A percentile compares a stretch with the other conserved stretches of the same genome.
phyloP scores from a whole-genome alignment of 495 filamentous ascomycete species.

The Elasticomyces elasticus region DNA sequence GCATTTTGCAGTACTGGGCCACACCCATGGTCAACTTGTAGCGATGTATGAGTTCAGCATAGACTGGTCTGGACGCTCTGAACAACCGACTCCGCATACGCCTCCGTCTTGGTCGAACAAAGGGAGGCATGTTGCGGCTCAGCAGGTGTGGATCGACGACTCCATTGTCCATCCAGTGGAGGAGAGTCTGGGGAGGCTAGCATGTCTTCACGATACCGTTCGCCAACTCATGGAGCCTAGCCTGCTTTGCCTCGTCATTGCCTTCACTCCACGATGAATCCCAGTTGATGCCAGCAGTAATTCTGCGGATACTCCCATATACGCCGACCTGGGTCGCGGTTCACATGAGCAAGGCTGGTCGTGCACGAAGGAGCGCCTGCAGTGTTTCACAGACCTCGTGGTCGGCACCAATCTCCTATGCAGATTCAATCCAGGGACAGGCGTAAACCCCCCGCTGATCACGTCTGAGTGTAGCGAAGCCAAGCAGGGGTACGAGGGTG shows the following conservation, averaged over 20 bases:
- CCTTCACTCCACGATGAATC: too few species aligned
- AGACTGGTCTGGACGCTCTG: not conserved
- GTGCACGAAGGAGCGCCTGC: too few species aligned
- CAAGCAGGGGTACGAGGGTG: too few species aligned
- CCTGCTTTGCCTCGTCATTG: not conserved
- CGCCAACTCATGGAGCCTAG: not conserved
- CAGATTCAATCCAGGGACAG: too few species aligned
- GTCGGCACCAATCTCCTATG: too few species aligned
- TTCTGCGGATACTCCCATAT: too few species aligned
- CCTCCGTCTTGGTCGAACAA: not conserved
- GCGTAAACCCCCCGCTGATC: too few species aligned
- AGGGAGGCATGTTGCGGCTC: not conserved
- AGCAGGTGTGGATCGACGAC: not conserved
- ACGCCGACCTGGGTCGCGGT: too few species aligned
- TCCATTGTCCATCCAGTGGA: not conserved
- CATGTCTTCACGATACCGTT: not conserved
- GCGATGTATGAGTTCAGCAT: not conserved
- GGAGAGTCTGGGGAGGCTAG: not conserved
- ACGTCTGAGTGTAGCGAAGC: too few species aligned
- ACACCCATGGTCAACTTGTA: not conserved
- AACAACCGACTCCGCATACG: not conserved
- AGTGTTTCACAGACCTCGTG: too few species aligned
- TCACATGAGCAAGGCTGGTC: too few species aligned
- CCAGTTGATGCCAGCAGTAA: too few species aligned
- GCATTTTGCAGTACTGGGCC: not conserved